Evolutionary conservation across 2,329 filamentous ascomycete genomes (phyloP).

Genomic region (Aspergillus aculeatinus): DNA sequence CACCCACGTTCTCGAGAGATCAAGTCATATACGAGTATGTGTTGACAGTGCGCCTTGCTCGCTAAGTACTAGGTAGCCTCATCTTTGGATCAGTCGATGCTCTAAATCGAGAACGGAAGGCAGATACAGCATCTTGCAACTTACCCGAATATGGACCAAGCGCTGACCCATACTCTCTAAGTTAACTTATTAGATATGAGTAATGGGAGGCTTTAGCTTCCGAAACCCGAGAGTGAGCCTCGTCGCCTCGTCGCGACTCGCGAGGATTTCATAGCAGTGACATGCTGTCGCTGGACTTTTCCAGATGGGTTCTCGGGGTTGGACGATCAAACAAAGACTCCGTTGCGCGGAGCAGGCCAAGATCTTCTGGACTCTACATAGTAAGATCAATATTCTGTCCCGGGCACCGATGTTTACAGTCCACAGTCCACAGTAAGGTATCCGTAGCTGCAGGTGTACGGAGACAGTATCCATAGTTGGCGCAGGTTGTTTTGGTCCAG

Average conservation of each 20-base stretch:
- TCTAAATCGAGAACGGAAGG: neutral
- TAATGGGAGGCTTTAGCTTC: neutral
- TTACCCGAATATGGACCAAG: neutral
- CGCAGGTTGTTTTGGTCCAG: neutral
- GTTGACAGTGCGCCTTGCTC: conserved; percentile 4
- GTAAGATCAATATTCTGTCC: neutral
- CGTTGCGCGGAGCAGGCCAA: conserved; percentile 16
- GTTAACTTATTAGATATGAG: neutral
- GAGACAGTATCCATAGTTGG: neutral
- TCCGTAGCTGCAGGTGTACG: too few relatives aligned
- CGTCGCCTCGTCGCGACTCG: neutral
- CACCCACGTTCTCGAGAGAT: conserved; percentile 14
- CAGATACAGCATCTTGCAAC: neutral
- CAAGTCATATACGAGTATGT: conserved; percentile 1
- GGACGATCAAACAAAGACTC: conserved; percentile 32
- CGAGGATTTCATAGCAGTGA: neutral
- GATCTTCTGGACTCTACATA: neutral
- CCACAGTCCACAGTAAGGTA: neutral
- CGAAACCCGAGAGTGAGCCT: neutral
- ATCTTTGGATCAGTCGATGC: neutral
- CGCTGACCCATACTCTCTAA: neutral
- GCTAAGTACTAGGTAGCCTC: neutral
- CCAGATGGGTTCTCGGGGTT: conserved; percentile 34
- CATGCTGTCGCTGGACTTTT: conserved; percentile 18
- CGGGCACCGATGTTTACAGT: neutral